Evolutionary conservation across 2,329 filamentous ascomycete genomes (phyloP).

Genomic region (Simplicillium sp.): DNA sequence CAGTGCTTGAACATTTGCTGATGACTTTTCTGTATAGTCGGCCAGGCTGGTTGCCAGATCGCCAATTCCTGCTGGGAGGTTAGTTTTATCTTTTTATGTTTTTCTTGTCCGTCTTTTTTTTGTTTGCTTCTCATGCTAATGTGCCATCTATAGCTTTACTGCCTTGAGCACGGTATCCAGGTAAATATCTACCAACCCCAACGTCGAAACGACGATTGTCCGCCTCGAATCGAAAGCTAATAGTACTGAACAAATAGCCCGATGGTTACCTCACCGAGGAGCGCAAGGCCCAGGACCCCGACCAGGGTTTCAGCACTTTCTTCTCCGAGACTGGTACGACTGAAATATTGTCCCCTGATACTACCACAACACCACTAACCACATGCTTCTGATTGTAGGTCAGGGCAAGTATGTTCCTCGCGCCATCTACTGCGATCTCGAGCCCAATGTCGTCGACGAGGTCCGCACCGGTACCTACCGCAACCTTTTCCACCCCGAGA

Average conservation of each 20-base stretch:
- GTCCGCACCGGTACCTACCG: slow-evolving; percentile 97
- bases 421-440: slow-evolving; percentile 98
- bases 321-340: slow-evolving; percentile 94
- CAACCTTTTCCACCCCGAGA: slow-evolving; percentile 94
- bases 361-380: background rate
- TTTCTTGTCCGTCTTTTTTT: background rate
- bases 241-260: slow-evolving; percentile 47
- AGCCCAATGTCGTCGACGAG: slow-evolving; percentile 99
- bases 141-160: slow-evolving; percentile 70
- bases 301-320: slow-evolving; percentile 99
- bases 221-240: slow-evolving; percentile 5
- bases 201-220: slow-evolving; percentile 6
- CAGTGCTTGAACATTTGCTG: slow-evolving; percentile 13
- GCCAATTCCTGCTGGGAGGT: slow-evolving; percentile 99
- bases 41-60: slow-evolving; percentile 99
- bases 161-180: slow-evolving; percentile 99
- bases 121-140: slow-evolving; percentile 13
- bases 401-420: slow-evolving; percentile 98
- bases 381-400: slow-evolving; percentile 42
- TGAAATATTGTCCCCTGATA: background rate
- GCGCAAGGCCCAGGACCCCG: slow-evolving; percentile 85
- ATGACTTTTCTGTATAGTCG: slow-evolving; percentile 65
- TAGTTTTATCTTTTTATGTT: slow-evolving; percentile 32
- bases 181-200: slow-evolving; percentile 43
- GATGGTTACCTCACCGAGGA: slow-evolving; percentile 98